Conservation (phyloP, 257 asterid species). For the Phtheirospermum japonicum region DNA sequence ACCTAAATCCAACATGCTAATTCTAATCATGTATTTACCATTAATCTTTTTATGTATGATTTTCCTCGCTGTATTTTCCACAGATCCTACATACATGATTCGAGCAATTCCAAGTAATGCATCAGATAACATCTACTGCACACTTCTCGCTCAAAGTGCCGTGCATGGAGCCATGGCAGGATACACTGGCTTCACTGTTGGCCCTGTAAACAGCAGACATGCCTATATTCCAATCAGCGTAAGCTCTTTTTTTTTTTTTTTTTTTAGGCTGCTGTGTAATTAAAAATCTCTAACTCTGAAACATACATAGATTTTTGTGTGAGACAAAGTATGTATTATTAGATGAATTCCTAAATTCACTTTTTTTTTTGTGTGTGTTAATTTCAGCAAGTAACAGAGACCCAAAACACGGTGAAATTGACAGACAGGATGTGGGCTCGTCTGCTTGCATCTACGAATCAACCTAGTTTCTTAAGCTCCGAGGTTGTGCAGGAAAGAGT, state of each 20-base stretch:
- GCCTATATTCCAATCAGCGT: conserved; percentile 89
- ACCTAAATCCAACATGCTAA: no score
- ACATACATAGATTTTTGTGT: no score
- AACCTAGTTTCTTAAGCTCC: conserved; percentile 64
- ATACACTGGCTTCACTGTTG: conserved; percentile 90
- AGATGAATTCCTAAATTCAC: not conserved
- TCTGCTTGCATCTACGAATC: conserved; percentile 87
- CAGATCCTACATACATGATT: conserved; percentile 98
- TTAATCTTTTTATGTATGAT: no score
- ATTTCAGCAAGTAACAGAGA: conserved; percentile 81
- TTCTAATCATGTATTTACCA: no score
- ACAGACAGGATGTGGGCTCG: conserved; percentile 98
- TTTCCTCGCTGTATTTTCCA: no score
- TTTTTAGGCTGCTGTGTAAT: no score
- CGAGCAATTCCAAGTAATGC: conserved; percentile 97
- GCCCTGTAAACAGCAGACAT: conserved; percentile 86
- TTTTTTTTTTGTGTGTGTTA: conserved; percentile 13
- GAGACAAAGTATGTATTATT: not conserved
- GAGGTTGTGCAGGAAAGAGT: conserved; percentile 48
- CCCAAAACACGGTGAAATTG: conserved; percentile 58
- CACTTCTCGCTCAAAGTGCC: conserved; percentile 96
- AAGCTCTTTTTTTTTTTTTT: conserved; percentile 34
- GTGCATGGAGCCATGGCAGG: conserved; percentile 99
- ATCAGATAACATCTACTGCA: conserved; percentile 92
- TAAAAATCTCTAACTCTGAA: no score